A percentile compares a stretch with the other conserved stretches of the same genome.
phyloP scores from a whole-genome alignment of 2,329 filamentous ascomycete species.

The Coniochaeta sp. region DNA sequence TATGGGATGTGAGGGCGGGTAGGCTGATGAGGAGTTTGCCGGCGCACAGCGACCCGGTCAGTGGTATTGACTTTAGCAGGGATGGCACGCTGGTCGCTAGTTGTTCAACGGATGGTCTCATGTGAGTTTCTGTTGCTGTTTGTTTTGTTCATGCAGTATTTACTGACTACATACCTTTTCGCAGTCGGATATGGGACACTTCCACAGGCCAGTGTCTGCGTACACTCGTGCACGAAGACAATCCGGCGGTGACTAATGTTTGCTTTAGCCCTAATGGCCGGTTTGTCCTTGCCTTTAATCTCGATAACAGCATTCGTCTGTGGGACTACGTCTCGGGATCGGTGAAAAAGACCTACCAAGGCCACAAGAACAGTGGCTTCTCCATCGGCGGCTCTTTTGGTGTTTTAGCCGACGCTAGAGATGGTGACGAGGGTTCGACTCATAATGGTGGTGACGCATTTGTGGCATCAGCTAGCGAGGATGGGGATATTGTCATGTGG shows the following conservation, averaged over 20 bases:
- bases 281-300: constrained; percentile 83
- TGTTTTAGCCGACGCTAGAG: constrained; percentile 26
- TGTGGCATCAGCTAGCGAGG: constrained; percentile 77
- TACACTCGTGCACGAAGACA: constrained; percentile 94
- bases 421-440: constrained; percentile 14
- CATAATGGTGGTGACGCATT: constrained; percentile 37
- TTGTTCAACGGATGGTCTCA: constrained; percentile 85
- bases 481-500: constrained; percentile 81
- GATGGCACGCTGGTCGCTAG: constrained; percentile 90
- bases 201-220: constrained; percentile 90
- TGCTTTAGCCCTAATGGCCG: constrained; percentile 92
- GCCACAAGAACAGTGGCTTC: constrained; percentile 76
- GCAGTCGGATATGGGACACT: constrained; percentile 86
- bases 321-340: constrained; percentile 85
- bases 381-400: constrained; percentile 84
- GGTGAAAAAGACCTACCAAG: constrained; percentile 96
- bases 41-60: constrained; percentile 90
- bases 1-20: constrained; percentile 91
- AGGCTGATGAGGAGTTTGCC: constrained; percentile 83
- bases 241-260: constrained; percentile 80
- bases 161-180: background rate
- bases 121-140: constrained; percentile 41
- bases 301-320: constrained; percentile 82
- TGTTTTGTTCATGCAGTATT: background rate
- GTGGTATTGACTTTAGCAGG: constrained; percentile 84